phyloP scores from a whole-genome alignment of 2,329 filamentous ascomycete genomes.

The Thelonectria discophora region DNA sequence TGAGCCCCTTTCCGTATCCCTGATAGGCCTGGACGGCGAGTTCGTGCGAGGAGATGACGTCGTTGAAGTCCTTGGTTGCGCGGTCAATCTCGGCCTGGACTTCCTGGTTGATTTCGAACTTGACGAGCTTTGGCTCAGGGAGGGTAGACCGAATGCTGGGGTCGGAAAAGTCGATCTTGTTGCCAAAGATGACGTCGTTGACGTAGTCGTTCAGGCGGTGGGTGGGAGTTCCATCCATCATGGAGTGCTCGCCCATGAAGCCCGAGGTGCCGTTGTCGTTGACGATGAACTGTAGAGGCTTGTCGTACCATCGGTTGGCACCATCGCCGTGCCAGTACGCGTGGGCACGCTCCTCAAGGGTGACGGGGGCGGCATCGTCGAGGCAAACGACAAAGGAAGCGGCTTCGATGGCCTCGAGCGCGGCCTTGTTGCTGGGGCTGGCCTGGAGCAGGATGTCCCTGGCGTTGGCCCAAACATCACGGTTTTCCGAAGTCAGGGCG shows the following conservation, averaged over 20 bases:
- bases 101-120: slow-evolving; percentile 79
- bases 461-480: slow-evolving; percentile 90
- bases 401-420: slow-evolving; percentile 84
- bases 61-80: slow-evolving; percentile 80
- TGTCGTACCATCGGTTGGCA: slow-evolving; percentile 96
- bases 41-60: slow-evolving; percentile 87
- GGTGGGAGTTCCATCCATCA: slow-evolving; percentile 99
- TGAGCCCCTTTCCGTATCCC: slow-evolving; percentile 95
- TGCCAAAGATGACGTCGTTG: slow-evolving; percentile 90
- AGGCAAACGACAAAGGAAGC: slow-evolving; percentile 92
- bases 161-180: slow-evolving; percentile 90
- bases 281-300: slow-evolving; percentile 96
- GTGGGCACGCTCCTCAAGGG: slow-evolving; percentile 92
- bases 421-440: slow-evolving; percentile 79
- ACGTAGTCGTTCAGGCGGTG: slow-evolving; percentile 96
- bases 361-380: slow-evolving; percentile 90
- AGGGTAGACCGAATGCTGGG: slow-evolving; percentile 81
- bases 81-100: slow-evolving; percentile 81
- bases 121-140: slow-evolving; percentile 79
- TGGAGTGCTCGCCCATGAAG: slow-evolving; percentile 98
- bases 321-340: slow-evolving; percentile 99
- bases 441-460: slow-evolving; percentile 78
- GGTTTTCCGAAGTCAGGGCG: slow-evolving; percentile 88
- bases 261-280: slow-evolving; percentile 98
- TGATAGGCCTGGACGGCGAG: slow-evolving; percentile 95